phyloP scores from a whole-genome alignment of 176 grass and related monocot genomes.

The Chloris gayana region DNA sequence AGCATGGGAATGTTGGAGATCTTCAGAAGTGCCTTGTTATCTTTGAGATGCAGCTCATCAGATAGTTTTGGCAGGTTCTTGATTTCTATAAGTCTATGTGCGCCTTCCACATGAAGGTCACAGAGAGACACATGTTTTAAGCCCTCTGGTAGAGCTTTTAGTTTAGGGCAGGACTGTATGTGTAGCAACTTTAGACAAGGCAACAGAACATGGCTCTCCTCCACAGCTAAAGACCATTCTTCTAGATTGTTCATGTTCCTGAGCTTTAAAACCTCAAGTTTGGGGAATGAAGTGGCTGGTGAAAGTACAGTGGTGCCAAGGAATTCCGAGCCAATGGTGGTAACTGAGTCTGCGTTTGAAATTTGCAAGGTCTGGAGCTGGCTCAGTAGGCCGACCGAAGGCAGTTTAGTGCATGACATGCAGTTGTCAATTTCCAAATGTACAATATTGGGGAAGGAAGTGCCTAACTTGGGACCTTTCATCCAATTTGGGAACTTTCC shows the following conservation, averaged over 20 bases:
- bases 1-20: conserved; percentile 58
- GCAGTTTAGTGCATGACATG: conserved; percentile 56
- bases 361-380: conserved; percentile 72
- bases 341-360: conserved; percentile 55
- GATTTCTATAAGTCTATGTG: conserved; percentile 64
- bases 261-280: conserved; percentile 67
- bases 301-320: conserved; percentile 47
- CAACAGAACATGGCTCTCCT: conserved; percentile 45
- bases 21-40: conserved; percentile 59
- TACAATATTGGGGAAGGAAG: conserved; percentile 57
- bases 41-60: conserved; percentile 58
- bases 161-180: conserved; percentile 65
- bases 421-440: conserved; percentile 62
- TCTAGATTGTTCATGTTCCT: conserved; percentile 69
- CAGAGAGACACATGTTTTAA: conserved; percentile 46
- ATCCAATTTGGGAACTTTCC: conserved; percentile 69
- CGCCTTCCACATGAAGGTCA: conserved; percentile 51
- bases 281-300: conserved; percentile 54
- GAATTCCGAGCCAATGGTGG: conserved; percentile 71
- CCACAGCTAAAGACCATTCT: conserved; percentile 67
- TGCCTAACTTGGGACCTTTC: conserved; percentile 52
- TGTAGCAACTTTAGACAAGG: conserved; percentile 71
- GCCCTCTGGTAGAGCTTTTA: conserved; percentile 78
- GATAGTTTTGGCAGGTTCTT: conserved; percentile 59
- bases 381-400: conserved; percentile 65